Evolutionary conservation across 2,329 filamentous ascomycete species (phyloP), one percentile per base, ranked within the genome.

Genomic region (Neospermospora avenae): DNA sequence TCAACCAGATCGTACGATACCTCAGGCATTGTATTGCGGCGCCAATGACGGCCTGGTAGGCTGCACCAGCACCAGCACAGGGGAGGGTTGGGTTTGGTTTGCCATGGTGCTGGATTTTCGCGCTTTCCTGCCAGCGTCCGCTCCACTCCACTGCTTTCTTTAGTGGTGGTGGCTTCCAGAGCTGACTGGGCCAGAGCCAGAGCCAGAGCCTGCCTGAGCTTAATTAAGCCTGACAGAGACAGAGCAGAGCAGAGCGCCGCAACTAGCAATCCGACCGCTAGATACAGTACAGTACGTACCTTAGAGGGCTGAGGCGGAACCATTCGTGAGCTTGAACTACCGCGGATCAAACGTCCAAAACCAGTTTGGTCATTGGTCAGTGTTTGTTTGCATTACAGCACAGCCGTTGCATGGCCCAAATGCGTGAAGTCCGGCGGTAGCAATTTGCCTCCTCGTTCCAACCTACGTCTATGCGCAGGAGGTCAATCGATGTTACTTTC

Each of bases 1-100:
- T n/a, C n/a, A n/a, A n/a, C n/a, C n/a, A n/a, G n/a, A n/a, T n/a
- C n/a, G n/a, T n/a, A n/a, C n/a, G n/a, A n/a, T n/a, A n/a, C n/a
- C n/a, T n/a, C n/a, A n/a, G n/a, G n/a, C n/a, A 31, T 31, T 10
- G 28, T 10, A 31, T 31, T 31, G 39, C 28, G 14, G 42, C 16
- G 52, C 49, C 53, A 22, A 41, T 39, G 22, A 25, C 20, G 18
- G 31, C 41, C 18, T 46, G 25, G 45, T 46, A 51, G 57, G 60
- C 60, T 49, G 57, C 57, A 28, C 54, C 60, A 59, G 57, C 53
- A 41, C 57, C 59, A 57, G 60, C 28, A 10, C 11, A 31, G 28
- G 28, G 28, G 28, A 31, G 60, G 57, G 53, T n/a, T n/a, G n/a
- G 57, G n/a, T 14, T 14, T 11, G n/a, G n/a, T n/a, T 35, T 8